These are phyloP conservation scores for Dunaliella sp. DNA, from an alignment of 139 green algal species.

Conservation along the genomic window DNA sequence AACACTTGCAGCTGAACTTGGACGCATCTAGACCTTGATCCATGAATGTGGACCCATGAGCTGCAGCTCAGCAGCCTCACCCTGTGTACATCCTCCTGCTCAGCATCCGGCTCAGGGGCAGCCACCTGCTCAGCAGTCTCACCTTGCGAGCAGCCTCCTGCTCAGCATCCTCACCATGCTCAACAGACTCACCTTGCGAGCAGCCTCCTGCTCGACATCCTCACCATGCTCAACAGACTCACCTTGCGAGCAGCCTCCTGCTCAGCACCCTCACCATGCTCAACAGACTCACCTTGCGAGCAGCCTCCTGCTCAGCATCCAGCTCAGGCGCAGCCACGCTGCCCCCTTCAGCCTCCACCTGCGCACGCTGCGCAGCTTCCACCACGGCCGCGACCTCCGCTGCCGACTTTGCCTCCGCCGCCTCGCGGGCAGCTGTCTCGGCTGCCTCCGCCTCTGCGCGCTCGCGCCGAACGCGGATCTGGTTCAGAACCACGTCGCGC, in stretches of 20 bases:
- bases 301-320: neutral
- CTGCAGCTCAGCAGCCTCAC: too few relatives aligned
- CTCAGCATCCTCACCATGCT: too few relatives aligned
- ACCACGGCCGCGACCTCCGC: neutral
- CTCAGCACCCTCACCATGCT: neutral
- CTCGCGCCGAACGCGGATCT: neutral
- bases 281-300: conserved; percentile 1
- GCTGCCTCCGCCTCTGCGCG: neutral
- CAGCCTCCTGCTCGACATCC: neutral
- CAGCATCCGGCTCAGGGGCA: too few relatives aligned
- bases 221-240: neutral
- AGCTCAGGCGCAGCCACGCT: neutral
- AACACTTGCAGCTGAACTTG: too few relatives aligned
- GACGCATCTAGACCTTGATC: too few relatives aligned
- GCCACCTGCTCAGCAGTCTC: too few relatives aligned
- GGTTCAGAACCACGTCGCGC: neutral
- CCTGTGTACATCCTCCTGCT: too few relatives aligned
- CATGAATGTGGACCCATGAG: too few relatives aligned
- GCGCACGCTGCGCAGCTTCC: neutral
- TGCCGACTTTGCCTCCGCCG: neutral
- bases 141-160: too few relatives aligned
- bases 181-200: neutral
- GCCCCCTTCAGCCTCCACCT: neutral
- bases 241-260: neutral
- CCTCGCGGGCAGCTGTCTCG: neutral